These are phyloP conservation scores for Xanthoconium purpureum DNA, from an alignment of 768 basidiomycete genomes.

Conservation along the genomic window DNA sequence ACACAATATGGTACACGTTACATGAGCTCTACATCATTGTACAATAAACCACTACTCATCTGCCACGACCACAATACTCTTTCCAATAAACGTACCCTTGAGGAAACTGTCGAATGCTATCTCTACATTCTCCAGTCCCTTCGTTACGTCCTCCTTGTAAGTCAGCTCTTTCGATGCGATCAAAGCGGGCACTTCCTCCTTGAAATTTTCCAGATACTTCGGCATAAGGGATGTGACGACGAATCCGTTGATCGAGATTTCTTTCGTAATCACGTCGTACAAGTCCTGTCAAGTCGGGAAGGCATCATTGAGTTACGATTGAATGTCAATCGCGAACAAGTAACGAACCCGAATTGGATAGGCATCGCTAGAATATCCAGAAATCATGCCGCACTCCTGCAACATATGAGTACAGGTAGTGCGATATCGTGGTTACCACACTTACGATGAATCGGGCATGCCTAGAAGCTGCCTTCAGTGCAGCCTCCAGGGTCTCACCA, in stretches of 20 bases:
- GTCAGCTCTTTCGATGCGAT: conserved; percentile 47
- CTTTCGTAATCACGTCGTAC: conserved; percentile 37
- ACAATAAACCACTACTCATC: not conserved
- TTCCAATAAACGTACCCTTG: conserved; percentile 9
- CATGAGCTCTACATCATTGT: too few relatives aligned
- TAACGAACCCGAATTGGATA: conserved; percentile 1
- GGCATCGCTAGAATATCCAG: not conserved
- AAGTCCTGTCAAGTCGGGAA: conserved; percentile 31
- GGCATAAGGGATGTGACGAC: conserved; percentile 27
- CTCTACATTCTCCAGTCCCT: conserved; percentile 35
- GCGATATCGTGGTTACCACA: not conserved
- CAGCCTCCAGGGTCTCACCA: conserved; percentile 56
- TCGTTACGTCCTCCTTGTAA: conserved; percentile 43
- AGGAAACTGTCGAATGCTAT: conserved; percentile 5
- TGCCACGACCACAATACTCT: conserved; percentile 5
- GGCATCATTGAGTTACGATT: not conserved
- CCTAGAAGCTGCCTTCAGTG: conserved; percentile 42
- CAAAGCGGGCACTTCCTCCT: conserved; percentile 36
- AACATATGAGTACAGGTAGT: not conserved
- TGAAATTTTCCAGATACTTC: conserved; percentile 44
- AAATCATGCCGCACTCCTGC: conserved; percentile 34
- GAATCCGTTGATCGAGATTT: conserved; percentile 46
- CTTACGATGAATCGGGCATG: conserved; percentile 48
- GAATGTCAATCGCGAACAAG: too few relatives aligned
- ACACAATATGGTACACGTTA: not conserved